phyloP scores from a whole-genome alignment of 2,329 filamentous ascomycete genomes.

The Ophiostoma himal-ulmi region DNA sequence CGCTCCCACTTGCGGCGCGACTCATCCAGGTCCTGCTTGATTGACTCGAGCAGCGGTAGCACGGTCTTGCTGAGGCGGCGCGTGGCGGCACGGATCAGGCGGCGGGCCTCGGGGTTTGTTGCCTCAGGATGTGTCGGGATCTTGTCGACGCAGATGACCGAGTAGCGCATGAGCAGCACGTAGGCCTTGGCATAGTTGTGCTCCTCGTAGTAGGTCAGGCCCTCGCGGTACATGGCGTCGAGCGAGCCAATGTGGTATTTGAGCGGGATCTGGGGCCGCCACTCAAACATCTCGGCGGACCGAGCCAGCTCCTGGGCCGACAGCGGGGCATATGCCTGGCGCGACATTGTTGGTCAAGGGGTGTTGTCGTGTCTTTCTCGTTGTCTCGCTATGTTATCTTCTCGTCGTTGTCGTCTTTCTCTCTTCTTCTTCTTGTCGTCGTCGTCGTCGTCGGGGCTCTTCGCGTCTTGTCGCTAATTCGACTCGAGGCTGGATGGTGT shows the following conservation, averaged over 20 bases:
- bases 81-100: conserved; percentile 50
- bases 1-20: conserved; percentile 61
- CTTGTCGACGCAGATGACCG: conserved; percentile 71
- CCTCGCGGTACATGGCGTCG: conserved; percentile 75
- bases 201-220: conserved; percentile 76
- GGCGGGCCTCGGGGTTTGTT: conserved; percentile 58
- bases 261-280: conserved; percentile 68
- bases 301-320: conserved; percentile 71
- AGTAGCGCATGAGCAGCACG: conserved; percentile 84
- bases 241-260: conserved; percentile 78
- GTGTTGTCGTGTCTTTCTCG: background rate
- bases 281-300: conserved; percentile 73
- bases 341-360: background rate
- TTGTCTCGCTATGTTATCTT: background rate
- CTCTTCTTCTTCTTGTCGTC: background rate
- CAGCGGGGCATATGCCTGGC: conserved; percentile 44
- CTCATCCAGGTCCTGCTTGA: conserved; percentile 72
- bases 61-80: conserved; percentile 49
- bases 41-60: conserved; percentile 63
- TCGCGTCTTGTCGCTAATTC: conserved; percentile 9
- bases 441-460: too few relatives aligned
- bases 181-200: conserved; percentile 85
- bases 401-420: background rate
- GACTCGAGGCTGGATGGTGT: background rate
- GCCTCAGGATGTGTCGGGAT: conserved; percentile 71